A percentile compares a stretch with the other conserved stretches of the same genome.
Evolutionary conservation across 1,284 basidiomycete genomes (phyloP).

Genomic region (Tilletiopsis washingtonensis): DNA sequence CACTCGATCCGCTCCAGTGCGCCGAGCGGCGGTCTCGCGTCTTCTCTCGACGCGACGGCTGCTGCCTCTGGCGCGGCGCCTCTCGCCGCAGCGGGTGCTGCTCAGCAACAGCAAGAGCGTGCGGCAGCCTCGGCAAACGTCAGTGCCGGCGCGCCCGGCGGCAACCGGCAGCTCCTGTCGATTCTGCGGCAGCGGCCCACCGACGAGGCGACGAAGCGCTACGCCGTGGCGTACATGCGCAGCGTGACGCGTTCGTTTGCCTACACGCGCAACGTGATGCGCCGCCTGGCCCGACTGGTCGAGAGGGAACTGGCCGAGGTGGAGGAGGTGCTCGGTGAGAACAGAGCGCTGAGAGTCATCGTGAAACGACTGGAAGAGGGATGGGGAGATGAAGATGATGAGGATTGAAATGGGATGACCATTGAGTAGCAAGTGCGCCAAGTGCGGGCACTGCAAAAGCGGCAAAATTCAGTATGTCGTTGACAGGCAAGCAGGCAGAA

Average conservation of each 20-base stretch:
- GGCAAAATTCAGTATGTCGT: too few relatives aligned
- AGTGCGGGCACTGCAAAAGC: too few relatives aligned
- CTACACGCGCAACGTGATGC: conserved; percentile 39
- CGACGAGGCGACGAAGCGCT: conserved; percentile 35
- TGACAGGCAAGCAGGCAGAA: too few relatives aligned
- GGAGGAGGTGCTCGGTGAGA: conserved; percentile 10
- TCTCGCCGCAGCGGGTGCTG: not conserved
- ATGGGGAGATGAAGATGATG: too few relatives aligned
- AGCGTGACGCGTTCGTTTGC: conserved; percentile 34
- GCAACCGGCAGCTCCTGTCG: conserved; percentile 36
- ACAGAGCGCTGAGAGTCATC: not conserved
- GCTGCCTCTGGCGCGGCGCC: not conserved
- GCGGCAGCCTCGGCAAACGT: too few relatives aligned
- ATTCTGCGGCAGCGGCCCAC: conserved; percentile 39
- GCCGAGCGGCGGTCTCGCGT: not conserved
- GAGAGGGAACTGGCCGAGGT: conserved; percentile 20
- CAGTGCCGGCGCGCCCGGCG: not conserved
- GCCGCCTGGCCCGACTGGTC: conserved; percentile 25
- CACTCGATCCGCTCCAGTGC: conserved; percentile 62
- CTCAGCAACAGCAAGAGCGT: too few relatives aligned
- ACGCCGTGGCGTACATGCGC: conserved; percentile 41
- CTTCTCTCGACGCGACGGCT: not conserved
- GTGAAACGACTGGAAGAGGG: too few relatives aligned
- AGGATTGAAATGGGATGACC: too few relatives aligned
- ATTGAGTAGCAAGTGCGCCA: too few relatives aligned